Percentiles rank a stretch among this genome's conserved stretches.
These are phyloP conservation scores for Haplosporangium sp. DNA, from an alignment of 371 early-diverging fungal species.

Conservation along the genomic window DNA sequence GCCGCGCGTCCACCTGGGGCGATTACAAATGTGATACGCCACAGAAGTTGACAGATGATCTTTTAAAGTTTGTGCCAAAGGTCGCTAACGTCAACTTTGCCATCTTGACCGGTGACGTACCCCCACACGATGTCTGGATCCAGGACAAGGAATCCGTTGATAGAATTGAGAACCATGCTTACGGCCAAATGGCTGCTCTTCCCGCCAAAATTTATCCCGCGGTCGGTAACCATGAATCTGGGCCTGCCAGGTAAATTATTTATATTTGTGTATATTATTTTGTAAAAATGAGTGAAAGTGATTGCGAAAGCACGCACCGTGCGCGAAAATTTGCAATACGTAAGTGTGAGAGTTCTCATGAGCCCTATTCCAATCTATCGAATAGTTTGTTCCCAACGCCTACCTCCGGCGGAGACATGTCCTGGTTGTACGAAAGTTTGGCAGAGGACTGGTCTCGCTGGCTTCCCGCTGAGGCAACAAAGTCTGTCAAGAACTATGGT, in stretches of 20 bases:
- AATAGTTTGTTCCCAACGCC: slow-evolving; percentile 59
- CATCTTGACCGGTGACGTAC: slow-evolving; percentile 70
- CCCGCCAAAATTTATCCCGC: slow-evolving; percentile 64
- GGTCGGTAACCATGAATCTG: slow-evolving; percentile 66
- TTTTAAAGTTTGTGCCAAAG: slow-evolving; percentile 58
- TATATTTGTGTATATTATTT: not conserved
- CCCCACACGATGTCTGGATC: slow-evolving; percentile 71
- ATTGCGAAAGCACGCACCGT: not conserved
- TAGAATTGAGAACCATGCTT: slow-evolving; percentile 57
- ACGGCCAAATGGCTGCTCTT: slow-evolving; percentile 56
- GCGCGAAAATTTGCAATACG: not conserved
- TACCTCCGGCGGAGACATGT: slow-evolving; percentile 51
- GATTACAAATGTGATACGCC: slow-evolving; percentile 65
- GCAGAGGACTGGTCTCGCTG: slow-evolving; percentile 62
- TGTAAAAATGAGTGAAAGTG: not conserved
- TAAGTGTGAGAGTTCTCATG: not conserved
- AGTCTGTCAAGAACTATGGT: slow-evolving; percentile 57
- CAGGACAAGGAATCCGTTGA: slow-evolving; percentile 34
- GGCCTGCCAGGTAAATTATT: slow-evolving; percentile 26
- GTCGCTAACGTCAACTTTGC: slow-evolving; percentile 59
- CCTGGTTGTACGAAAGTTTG: slow-evolving; percentile 61
- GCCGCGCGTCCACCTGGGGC: slow-evolving; percentile 49
- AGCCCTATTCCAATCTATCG: not conserved
- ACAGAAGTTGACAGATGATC: slow-evolving; percentile 57
- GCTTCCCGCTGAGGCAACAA: slow-evolving; percentile 51